These are phyloP conservation scores for Penicillium sp. DNA, from an alignment of 2,329 filamentous ascomycete species.

Conservation along the genomic window DNA sequence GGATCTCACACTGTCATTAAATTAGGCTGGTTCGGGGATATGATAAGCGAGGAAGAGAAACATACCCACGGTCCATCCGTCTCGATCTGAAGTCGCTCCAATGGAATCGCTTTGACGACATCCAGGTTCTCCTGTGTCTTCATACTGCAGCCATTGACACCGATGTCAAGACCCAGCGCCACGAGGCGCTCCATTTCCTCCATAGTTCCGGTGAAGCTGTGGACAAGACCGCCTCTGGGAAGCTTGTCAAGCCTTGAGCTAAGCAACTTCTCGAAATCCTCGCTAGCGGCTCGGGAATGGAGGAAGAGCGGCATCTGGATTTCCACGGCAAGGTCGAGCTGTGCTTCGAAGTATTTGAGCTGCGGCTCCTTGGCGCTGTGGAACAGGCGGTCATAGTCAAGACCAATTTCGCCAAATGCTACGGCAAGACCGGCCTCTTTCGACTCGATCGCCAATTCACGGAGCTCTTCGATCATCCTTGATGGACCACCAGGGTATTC, in stretches of 20 bases:
- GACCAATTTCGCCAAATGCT: constrained; percentile 89
- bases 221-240: constrained; percentile 75
- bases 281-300: constrained; percentile 80
- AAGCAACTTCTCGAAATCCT: constrained; percentile 73
- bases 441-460: constrained; percentile 57
- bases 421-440: constrained; percentile 57
- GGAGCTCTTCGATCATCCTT: constrained; percentile 54
- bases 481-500: constrained; percentile 45
- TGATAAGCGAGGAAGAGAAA: not conserved
- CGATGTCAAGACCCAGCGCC: constrained; percentile 76
- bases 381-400: constrained; percentile 90
- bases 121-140: constrained; percentile 88
- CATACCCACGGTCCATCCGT: constrained; percentile 84
- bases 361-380: constrained; percentile 75
- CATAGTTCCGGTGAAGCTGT: constrained; percentile 85
- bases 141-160: constrained; percentile 94
- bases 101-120: constrained; percentile 71
- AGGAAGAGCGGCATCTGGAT: constrained; percentile 83
- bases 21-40: constrained; percentile 4
- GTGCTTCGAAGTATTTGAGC: constrained; percentile 75
- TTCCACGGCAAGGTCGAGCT: constrained; percentile 71
- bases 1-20: constrained; percentile 68
- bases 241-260: constrained; percentile 59
- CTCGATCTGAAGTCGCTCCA: constrained; percentile 84
- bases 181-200: constrained; percentile 80